Evolutionary conservation across 2,329 filamentous ascomycete species (phyloP), one percentile per base, ranked within the genome.

Genomic region (Metarhizium anisopliae): DNA sequence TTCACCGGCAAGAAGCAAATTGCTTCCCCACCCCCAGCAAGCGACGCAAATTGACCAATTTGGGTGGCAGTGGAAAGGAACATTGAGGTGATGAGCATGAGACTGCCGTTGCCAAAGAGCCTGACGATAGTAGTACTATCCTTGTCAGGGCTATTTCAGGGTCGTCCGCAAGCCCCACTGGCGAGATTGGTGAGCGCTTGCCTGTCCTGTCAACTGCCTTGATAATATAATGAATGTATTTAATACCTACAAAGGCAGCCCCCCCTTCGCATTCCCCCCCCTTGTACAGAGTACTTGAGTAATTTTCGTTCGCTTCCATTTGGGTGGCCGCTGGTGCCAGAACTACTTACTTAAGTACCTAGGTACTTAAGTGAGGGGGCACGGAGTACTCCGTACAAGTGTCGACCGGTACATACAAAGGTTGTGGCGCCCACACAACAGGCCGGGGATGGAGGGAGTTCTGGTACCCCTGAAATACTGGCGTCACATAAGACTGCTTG

Each of bases 21-120:
- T 56, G 36, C 45, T 51, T 52, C 20, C 25, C 42, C 53, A 47
- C 42, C 55, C 54, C 56, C 53, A 52, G 58, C 42, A 53, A 8
- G 47, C 59, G n/a, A 56, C 54, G 59, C 55, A 64, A 62, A 64
- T 63, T 64, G 61, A 52, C 56, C 60, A 63, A 63, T 63, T 63
- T 64, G 56, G 57, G 30, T 50, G n/a, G 52, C 32, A 35, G 50
- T 56, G 53, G 58, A 38, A 49, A 43, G 35, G 8, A 47, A 29
- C 20, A 25, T 25, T 25, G 20, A 25, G 20, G 35, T 18, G 16
- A 42, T 18, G 14, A 30, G 18, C 18, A 4, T n/a, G 53, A 47
- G 13, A 16, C 11, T 30, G 36, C 20, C 29, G 42, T 14, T 16
- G 20, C 10, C 14, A 42, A 53, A 32, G 7, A 29, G 6, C 38